Base-by-base conservation (phyloP, 2,329 filamentous ascomycete species). In the Diplodia scrobiculata region DNA sequence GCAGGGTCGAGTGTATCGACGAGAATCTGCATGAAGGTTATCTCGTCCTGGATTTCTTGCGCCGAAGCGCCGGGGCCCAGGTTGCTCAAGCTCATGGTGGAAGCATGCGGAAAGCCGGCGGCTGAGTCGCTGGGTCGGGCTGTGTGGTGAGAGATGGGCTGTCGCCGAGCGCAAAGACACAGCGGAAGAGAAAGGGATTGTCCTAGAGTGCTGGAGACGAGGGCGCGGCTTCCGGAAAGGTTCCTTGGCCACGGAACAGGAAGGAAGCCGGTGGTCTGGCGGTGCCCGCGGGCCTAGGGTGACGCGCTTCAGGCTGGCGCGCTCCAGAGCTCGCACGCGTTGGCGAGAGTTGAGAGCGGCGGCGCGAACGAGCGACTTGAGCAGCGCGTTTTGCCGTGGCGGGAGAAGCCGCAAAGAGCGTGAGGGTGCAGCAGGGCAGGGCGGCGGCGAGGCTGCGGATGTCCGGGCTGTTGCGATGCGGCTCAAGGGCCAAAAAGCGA, bases 1-100 rank as follows among this genome's bases (percentile, higher is more conserved):
- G 27, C 13, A 5, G 50, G 27, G 50, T 67, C 67, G 17, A 58
- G 32, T 5, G 60, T 67, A 2, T 66, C 59, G 19, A 67, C 45
- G 5, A 67, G 62, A 6, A 67, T 41, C 17, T 47, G 27, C 25
- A 45, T 19, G 45, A 68, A 68, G 34, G 25, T 34, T 9, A 68
- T 67, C 51, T 68, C 66, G 13, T 48, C 29, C 36, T 65, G 51
- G 19, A 63, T 17, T n/a, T 66, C 53, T 17, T 66, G 53, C 19
- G 34, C 47, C 32, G 64, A 51, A 11, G 53, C 45, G 53, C 41
- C 38, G 19, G 45, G 45, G 9, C 53, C 45, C n/a, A 59, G 64
- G 34, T 47, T 59, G 21, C 41, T 59, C 63, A 65, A 38, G 6
- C 32, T 58, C 64, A 66, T 66, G 64, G 21, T 51, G 4, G n/a